Base-by-base conservation (phyloP, 176 grass and related monocot genomes). In the Eragrostis nindensis region DNA sequence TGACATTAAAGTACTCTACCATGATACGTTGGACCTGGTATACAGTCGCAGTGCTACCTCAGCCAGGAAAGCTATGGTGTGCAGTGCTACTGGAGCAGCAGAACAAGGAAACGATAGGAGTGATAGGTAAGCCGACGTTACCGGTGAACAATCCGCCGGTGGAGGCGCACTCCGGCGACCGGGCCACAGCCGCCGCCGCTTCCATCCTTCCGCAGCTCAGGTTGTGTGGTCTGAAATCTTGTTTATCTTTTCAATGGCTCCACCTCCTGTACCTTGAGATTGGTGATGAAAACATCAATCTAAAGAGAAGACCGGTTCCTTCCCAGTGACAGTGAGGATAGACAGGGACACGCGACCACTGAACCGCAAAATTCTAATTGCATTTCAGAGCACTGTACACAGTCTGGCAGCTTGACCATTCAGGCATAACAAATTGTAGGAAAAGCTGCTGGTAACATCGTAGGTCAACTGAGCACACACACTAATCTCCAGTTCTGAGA, bases 171-270 rank as follows among this genome's bases (percentile, higher is more conserved):
- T 83, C 73, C 73, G 80, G 66, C 57, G 29, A 46, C 24, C 71
- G 38, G 27, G 66, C 73, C 43, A 83, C 42, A 38, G 76, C 63
- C 76, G 68, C 80, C 39, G 81, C 46, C 24, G 71, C 73, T 73
- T 71, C 64, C 87, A 89, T 89, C n/a, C 63, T 80, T 75, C 16
- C 77, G 61, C 45, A 12, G 50, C 68, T 79, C 32, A 44, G 47
- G 49, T 6, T 71, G 71, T 81, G 77, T 81, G 82, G 82, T 22
- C 44, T 76, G 21, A 76, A 85, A 85, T 40, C 54, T 70, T 75
- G 7, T 17, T 6, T 77, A 71, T 62, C 87, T n/a, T 19, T 81
- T n/a, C 52, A 64, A 77, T 13, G 30, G 70, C 44, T 68, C 32
- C 18, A 0, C 46, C 59, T 12, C n/a, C 48, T 49, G 75, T 63